These are phyloP conservation scores for Ustilago cynodontis DNA, from an alignment of 1,284 basidiomycete species.

Conservation along the genomic window DNA sequence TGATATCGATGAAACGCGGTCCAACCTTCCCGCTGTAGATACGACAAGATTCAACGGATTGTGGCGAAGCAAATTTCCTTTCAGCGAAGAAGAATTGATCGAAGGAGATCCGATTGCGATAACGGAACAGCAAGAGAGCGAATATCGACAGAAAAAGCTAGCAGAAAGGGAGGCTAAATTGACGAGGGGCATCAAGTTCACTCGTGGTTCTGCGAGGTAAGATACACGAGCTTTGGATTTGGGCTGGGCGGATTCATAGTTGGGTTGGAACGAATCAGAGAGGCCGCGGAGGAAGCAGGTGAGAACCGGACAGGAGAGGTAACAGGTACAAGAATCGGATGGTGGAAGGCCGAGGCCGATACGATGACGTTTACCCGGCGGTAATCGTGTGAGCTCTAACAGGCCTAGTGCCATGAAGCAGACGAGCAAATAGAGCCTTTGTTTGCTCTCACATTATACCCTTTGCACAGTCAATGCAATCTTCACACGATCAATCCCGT, in stretches of 20 bases:
- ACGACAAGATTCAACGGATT: constrained; percentile 3
- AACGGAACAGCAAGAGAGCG: background rate
- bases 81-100: constrained; percentile 11
- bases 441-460: background rate
- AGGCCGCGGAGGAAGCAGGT: background rate
- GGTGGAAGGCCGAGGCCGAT: background rate
- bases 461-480: background rate
- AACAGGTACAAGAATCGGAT: background rate
- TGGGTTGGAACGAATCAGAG: background rate
- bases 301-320: background rate
- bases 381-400: background rate
- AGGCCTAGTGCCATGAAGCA: background rate
- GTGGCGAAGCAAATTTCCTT: constrained; percentile 23
- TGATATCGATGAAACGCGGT: constrained; percentile 80
- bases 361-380: no score
- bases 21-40: constrained; percentile 32
- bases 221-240: background rate
- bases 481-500: background rate
- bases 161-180: background rate
- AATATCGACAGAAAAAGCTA: background rate
- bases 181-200: constrained; percentile 4
- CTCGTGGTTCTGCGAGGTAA: background rate
- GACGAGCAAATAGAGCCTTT: background rate
- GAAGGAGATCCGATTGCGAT: constrained; percentile 27
- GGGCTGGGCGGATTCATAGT: background rate